Percentiles rank a stretch among this genome's conserved stretches.
These are phyloP conservation scores for Leccinum boreale DNA, from an alignment of 768 basidiomycete species.

Conservation along the genomic window DNA sequence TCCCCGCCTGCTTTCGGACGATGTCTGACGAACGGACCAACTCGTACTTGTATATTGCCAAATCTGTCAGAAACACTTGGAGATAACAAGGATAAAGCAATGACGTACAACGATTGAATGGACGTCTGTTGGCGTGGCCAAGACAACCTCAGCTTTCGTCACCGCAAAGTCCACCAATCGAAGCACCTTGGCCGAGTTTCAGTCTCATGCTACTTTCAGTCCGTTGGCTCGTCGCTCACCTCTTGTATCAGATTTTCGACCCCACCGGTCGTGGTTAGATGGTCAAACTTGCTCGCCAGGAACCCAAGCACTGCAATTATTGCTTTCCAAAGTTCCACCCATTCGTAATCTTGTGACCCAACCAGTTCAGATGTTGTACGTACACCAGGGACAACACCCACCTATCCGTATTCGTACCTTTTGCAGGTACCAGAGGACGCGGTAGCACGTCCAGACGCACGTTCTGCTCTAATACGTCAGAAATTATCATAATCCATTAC, in stretches of 20 bases:
- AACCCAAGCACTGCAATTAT: constrained; percentile 55
- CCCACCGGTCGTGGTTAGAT: constrained; percentile 48
- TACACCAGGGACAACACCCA: constrained; percentile 25
- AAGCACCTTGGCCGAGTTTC: constrained; percentile 39
- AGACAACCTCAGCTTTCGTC: constrained; percentile 48
- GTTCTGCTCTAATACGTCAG: constrained; percentile 35
- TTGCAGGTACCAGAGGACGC: constrained; percentile 56
- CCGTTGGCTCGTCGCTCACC: constrained; percentile 34
- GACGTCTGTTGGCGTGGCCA: constrained; percentile 51
- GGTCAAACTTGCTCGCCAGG: constrained; percentile 51
- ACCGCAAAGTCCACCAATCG: constrained; percentile 50
- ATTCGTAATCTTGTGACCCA: constrained; percentile 51
- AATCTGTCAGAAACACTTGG: background rate
- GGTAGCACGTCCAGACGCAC: constrained; percentile 53
- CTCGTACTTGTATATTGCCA: constrained; percentile 49
- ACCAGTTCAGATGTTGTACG: background rate
- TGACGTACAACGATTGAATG: constrained; percentile 61
- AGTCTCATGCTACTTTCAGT: background rate
- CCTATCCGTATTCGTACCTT: constrained; percentile 52
- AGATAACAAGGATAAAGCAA: background rate
- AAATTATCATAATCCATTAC: background rate
- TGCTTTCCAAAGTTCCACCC: constrained; percentile 63
- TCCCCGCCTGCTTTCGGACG: constrained; percentile 44
- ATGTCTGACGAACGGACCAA: constrained; percentile 52
- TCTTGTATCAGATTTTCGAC: constrained; percentile 52